Evolutionary conservation across 2,329 filamentous ascomycete genomes (phyloP).

Genomic region (Aspergillus eucalypticola): DNA sequence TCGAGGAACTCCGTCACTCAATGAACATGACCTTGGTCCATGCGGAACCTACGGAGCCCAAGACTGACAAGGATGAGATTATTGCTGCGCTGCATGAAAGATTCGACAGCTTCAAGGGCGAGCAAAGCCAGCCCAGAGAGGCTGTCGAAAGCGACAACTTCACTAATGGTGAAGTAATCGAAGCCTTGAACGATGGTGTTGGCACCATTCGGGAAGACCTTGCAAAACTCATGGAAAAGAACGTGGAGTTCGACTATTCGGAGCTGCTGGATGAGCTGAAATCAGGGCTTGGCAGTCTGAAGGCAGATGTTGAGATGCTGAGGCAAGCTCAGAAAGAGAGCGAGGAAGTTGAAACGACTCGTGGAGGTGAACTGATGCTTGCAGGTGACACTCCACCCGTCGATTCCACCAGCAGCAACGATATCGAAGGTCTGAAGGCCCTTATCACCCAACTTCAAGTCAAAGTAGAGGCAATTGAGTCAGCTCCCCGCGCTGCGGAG

Average conservation of each 20-base stretch:
- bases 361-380: constrained; percentile 60
- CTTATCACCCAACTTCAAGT: constrained; percentile 78
- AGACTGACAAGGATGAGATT: constrained; percentile 60
- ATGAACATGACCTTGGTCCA: constrained; percentile 34
- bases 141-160: constrained; percentile 56
- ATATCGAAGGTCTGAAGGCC: constrained; percentile 82
- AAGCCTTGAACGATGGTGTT: constrained; percentile 68
- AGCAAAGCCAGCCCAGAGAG: constrained; percentile 55
- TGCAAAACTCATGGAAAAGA: constrained; percentile 72
- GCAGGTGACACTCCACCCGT: constrained; percentile 43
- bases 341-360: constrained; percentile 53
- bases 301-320: constrained; percentile 74
- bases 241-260: constrained; percentile 78
- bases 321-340: constrained; percentile 56
- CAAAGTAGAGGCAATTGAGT: constrained; percentile 77
- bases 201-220: constrained; percentile 75
- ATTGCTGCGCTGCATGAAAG: constrained; percentile 53
- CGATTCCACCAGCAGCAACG: constrained; percentile 57
- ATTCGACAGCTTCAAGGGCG: constrained; percentile 49
- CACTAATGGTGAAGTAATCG: constrained; percentile 60
- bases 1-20: constrained; percentile 60
- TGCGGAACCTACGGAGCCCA: constrained; percentile 36
- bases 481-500: constrained; percentile 44
- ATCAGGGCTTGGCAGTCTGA: constrained; percentile 73
- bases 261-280: constrained; percentile 88